Conservation (phyloP, 768 basidiomycete species). For the Auricularia cornea region DNA sequence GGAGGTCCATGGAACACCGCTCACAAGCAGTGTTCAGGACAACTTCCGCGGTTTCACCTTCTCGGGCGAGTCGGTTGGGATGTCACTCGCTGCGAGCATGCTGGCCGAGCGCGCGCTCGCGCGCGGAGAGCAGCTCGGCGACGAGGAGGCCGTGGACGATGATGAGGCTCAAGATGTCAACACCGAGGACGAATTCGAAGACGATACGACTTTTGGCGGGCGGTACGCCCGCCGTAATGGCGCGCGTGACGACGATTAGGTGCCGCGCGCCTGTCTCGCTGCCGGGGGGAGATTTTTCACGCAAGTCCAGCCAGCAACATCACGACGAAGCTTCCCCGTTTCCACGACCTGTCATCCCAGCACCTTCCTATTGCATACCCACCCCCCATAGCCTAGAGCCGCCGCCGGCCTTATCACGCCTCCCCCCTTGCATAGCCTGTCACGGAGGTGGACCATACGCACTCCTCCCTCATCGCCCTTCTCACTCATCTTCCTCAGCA, state of each 20-base stretch:
- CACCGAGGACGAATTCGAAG: conserved; percentile 73
- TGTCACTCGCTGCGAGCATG: conserved; percentile 1
- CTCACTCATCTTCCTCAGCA: neutral
- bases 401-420: neutral
- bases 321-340: neutral
- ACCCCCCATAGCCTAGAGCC: neutral
- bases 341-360: neutral
- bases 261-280: conserved; percentile 17
- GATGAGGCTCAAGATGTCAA: conserved; percentile 24
- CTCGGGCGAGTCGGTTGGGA: conserved; percentile 37
- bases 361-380: neutral
- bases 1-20: conserved; percentile 47
- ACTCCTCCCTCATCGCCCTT: neutral
- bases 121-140: conserved; percentile 16
- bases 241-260: conserved; percentile 28
- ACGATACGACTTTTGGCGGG: conserved; percentile 53
- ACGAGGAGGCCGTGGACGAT: conserved; percentile 29
- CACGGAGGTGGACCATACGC: neutral
- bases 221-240: conserved; percentile 58
- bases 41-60: conserved; percentile 95
- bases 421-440: neutral
- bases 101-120: conserved; percentile 6
- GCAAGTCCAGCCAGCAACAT: neutral
- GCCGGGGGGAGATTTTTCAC: neutral
- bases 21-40: conserved; percentile 91